Evolutionary conservation across 2,329 filamentous ascomycete genomes (phyloP).

Genomic region (Sclerotinia glacialis): DNA sequence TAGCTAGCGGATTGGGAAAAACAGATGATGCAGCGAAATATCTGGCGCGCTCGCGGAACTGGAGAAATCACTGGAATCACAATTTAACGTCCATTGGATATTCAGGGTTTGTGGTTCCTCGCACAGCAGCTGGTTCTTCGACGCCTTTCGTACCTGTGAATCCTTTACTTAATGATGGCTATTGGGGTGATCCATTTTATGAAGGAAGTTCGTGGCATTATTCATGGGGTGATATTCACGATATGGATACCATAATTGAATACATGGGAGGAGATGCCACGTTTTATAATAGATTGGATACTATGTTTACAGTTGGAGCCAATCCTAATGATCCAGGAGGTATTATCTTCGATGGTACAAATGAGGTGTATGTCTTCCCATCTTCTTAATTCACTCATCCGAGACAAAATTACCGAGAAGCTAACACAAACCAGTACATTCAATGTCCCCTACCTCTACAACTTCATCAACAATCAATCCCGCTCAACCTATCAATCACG

Average conservation of each 20-base stretch:
- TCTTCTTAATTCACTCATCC: neutral
- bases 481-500: constrained; percentile 25
- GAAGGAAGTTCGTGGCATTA: constrained; percentile 54
- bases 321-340: constrained; percentile 18
- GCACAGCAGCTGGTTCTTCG: constrained; percentile 43
- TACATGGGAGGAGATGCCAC: constrained; percentile 48
- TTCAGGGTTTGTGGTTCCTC: constrained; percentile 66
- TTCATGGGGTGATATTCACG: constrained; percentile 53
- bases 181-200: constrained; percentile 54
- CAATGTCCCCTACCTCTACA: constrained; percentile 61
- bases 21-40: constrained; percentile 17
- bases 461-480: constrained; percentile 46
- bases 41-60: constrained; percentile 51
- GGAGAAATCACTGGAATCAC: constrained; percentile 70
- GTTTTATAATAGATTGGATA: constrained; percentile 51
- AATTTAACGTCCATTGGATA: constrained; percentile 57
- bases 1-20: constrained; percentile 49
- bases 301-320: constrained; percentile 48
- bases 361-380: constrained; percentile 28
- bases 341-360: constrained; percentile 58
- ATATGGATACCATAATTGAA: constrained; percentile 49
- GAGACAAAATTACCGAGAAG: neutral
- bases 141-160: constrained; percentile 45
- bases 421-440: constrained; percentile 43
- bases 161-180: constrained; percentile 50